phyloP scores from a whole-genome alignment of 495 filamentous ascomycete species.

The Penicillium flavigenum region DNA sequence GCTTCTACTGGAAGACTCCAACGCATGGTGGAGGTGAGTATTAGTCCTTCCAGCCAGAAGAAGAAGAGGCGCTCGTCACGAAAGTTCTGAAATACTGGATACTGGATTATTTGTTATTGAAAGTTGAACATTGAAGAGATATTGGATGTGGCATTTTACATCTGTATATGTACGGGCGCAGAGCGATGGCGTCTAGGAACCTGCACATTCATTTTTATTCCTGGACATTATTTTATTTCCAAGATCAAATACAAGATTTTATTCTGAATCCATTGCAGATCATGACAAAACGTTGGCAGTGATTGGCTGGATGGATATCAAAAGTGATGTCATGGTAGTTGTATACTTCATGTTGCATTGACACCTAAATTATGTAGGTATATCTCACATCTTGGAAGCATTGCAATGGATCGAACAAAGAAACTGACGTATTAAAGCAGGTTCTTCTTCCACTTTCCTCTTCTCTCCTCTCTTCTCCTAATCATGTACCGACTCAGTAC shows the following conservation, averaged over 20 bases:
- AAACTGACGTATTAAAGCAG: background rate
- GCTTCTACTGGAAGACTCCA: constrained; percentile 24
- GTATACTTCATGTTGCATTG: constrained; percentile 3
- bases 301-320: constrained; percentile 14
- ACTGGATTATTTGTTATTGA: background rate
- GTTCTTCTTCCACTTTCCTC: background rate
- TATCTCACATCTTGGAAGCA: background rate
- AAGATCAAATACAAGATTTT: background rate
- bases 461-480: background rate
- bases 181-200: constrained; percentile 13
- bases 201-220: constrained; percentile 1
- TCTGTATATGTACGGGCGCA: constrained; percentile 3
- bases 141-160: background rate
- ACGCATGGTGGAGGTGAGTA: constrained; percentile 24
- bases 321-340: constrained; percentile 19
- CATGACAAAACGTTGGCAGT: constrained; percentile 18
- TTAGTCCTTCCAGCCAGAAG: constrained; percentile 28
- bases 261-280: background rate
- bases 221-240: constrained; percentile 8
- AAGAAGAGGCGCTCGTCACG: constrained; percentile 24
- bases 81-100: constrained; percentile 14
- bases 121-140: background rate
- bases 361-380: too few species aligned
- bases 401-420: background rate
- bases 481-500: background rate